A percentile compares a stretch with the other conserved stretches of the same genome.
These are phyloP conservation scores for Hansfordia pulvinata DNA, from an alignment of 2,329 filamentous ascomycete genomes.

Conservation along the genomic window DNA sequence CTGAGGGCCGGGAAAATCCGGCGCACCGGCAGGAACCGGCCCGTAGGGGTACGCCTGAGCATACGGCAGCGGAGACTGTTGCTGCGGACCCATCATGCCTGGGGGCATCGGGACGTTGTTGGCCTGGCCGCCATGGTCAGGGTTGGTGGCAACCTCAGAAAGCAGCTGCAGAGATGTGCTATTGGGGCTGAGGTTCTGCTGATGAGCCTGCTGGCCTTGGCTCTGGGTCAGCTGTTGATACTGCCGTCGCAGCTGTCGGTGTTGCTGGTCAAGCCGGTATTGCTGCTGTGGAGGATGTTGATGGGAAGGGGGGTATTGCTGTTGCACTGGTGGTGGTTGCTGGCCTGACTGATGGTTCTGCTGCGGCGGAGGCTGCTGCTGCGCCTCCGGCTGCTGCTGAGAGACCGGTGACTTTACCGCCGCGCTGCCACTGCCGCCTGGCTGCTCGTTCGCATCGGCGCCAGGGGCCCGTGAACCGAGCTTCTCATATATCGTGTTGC, in stretches of 20 bases:
- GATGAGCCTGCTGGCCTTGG: slow-evolving; percentile 9
- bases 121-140: slow-evolving; percentile 15
- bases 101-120: slow-evolving; percentile 5
- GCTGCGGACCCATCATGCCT: slow-evolving; percentile 10
- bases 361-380: slow-evolving; percentile 5
- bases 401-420: background rate
- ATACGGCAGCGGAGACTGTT: slow-evolving; percentile 7
- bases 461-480: too few species aligned
- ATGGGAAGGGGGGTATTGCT: slow-evolving; percentile 9
- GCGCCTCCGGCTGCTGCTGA: slow-evolving; percentile 1
- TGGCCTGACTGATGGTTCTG: slow-evolving; percentile 1
- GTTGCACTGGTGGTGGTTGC: slow-evolving; percentile 4
- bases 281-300: slow-evolving; percentile 11
- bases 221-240: too few species aligned
- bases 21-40: background rate
- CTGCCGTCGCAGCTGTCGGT: too few species aligned
- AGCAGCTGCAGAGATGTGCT: slow-evolving; percentile 42
- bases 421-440: background rate
- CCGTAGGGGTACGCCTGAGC: slow-evolving; percentile 6
- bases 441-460: background rate
- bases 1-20: background rate
- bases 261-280: slow-evolving; percentile 19
- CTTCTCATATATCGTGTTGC: slow-evolving; percentile 52
- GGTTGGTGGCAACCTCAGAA: slow-evolving; percentile 39
- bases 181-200: slow-evolving; percentile 17